phyloP scores from a whole-genome alignment of 192 early-diverging fungal genomes.

The Coemansia sp. region DNA sequence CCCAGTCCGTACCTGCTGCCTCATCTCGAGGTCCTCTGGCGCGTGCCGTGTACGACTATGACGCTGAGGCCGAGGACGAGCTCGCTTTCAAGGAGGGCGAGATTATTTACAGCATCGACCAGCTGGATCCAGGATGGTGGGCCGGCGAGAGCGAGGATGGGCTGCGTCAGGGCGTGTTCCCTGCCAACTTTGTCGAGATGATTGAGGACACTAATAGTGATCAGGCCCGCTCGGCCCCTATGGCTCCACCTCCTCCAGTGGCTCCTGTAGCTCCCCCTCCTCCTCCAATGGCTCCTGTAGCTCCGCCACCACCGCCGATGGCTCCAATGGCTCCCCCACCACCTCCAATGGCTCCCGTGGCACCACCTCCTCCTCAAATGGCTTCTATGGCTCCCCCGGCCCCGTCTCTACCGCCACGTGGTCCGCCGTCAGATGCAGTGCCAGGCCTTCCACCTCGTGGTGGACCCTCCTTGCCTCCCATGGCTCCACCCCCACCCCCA shows the following conservation, averaged over 20 bases:
- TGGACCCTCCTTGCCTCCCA: not conserved
- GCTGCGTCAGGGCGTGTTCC: constrained; percentile 75
- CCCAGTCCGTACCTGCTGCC: constrained; percentile 10
- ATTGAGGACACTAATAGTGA: constrained; percentile 36
- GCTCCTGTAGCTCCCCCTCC: constrained; percentile 7
- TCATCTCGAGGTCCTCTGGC: constrained; percentile 18
- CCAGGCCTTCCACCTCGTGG: constrained; percentile 15
- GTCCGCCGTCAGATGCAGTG: not conserved
- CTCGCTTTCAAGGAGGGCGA: constrained; percentile 82
- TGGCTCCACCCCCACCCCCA: constrained; percentile 7
- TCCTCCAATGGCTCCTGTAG: constrained; percentile 15
- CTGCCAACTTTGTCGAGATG: constrained; percentile 66
- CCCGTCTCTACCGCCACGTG: constrained; percentile 6
- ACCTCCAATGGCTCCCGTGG: constrained; percentile 6
- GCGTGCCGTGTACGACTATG: constrained; percentile 75
- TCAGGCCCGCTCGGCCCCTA: not conserved
- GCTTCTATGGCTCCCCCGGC: constrained; percentile 12
- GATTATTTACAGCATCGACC: constrained; percentile 70
- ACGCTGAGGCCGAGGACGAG: constrained; percentile 80
- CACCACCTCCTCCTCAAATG: not conserved
- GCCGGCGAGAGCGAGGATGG: constrained; percentile 76
- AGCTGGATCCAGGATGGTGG: constrained; percentile 94
- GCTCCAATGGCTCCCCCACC: constrained; percentile 18
- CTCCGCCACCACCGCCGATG: constrained; percentile 8
- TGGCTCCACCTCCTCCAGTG: not conserved